These are phyloP conservation scores for Fusarium zealandicum DNA, from an alignment of 2,329 filamentous ascomycete species.

Conservation along the genomic window DNA sequence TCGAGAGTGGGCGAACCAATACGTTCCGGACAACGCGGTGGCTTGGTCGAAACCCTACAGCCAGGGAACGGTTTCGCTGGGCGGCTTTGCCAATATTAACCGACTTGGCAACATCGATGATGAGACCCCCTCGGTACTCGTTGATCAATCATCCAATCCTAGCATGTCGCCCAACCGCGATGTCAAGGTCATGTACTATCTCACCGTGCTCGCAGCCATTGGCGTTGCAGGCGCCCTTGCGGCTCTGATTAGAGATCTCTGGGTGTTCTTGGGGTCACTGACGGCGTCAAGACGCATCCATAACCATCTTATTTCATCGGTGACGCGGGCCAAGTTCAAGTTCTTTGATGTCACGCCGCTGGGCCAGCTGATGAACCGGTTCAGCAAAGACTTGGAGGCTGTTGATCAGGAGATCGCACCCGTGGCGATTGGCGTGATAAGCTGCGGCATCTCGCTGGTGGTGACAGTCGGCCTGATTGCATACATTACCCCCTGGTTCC, in stretches of 20 bases:
- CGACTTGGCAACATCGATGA: constrained; percentile 45
- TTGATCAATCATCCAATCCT: constrained; percentile 21
- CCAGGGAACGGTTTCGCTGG: neutral
- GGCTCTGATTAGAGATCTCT: constrained; percentile 81
- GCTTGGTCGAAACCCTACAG: neutral
- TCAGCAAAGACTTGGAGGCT: constrained; percentile 95
- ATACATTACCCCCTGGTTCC: constrained; percentile 86
- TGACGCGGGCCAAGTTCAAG: constrained; percentile 91
- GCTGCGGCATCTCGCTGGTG: constrained; percentile 70
- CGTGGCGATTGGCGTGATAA: constrained; percentile 79
- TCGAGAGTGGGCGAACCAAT: constrained; percentile 92
- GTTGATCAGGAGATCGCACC: constrained; percentile 96
- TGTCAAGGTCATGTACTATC: constrained; percentile 85
- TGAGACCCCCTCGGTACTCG: neutral
- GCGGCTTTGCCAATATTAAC: constrained; percentile 48
- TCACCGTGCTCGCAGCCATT: constrained; percentile 81
- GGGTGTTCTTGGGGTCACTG: constrained; percentile 91
- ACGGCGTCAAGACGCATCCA: constrained; percentile 88
- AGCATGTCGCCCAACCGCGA: constrained; percentile 43
- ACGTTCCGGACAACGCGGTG: constrained; percentile 59
- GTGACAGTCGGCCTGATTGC: constrained; percentile 91
- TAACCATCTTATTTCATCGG: constrained; percentile 74
- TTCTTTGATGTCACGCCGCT: constrained; percentile 98
- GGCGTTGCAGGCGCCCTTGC: constrained; percentile 80
- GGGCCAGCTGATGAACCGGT: constrained; percentile 96